These are phyloP conservation scores for Thamnidium elegans DNA, from an alignment of 192 early-diverging fungal species.

Conservation along the genomic window DNA sequence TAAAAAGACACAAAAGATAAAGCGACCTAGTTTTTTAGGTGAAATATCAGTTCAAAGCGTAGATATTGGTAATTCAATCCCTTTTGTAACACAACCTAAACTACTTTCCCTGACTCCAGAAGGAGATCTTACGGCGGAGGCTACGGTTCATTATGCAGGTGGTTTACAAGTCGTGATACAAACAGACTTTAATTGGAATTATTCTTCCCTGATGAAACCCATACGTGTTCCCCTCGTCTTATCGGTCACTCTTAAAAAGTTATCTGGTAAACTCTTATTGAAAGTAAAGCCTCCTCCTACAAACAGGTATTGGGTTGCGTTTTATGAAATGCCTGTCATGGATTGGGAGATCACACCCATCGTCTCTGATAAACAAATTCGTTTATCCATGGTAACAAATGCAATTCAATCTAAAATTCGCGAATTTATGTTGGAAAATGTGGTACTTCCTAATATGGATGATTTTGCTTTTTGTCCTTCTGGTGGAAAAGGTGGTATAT, in stretches of 20 bases:
- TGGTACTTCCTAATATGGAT: slow-evolving; percentile 90
- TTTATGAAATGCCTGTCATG: slow-evolving; percentile 74
- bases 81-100: slow-evolving; percentile 72
- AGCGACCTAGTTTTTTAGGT: slow-evolving; percentile 70
- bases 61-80: slow-evolving; percentile 72
- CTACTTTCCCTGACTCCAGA: slow-evolving; percentile 67
- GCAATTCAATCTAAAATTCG: slow-evolving; percentile 84
- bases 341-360: slow-evolving; percentile 73
- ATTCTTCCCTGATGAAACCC: slow-evolving; percentile 54
- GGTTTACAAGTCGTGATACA: slow-evolving; percentile 56
- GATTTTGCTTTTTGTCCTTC: slow-evolving; percentile 75
- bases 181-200: slow-evolving; percentile 61
- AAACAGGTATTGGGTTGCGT: slow-evolving; percentile 85
- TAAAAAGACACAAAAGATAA: slow-evolving; percentile 58
- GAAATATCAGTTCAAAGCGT: slow-evolving; percentile 77
- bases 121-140: slow-evolving; percentile 71
- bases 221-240: slow-evolving; percentile 77
- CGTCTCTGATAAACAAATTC: slow-evolving; percentile 82
- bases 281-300: slow-evolving; percentile 78
- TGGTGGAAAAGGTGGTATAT: slow-evolving; percentile 53
- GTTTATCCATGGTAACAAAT: slow-evolving; percentile 73
- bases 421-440: slow-evolving; percentile 70
- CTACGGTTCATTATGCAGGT: slow-evolving; percentile 76
- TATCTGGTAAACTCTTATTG: slow-evolving; percentile 71
- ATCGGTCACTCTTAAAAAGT: slow-evolving; percentile 66